A percentile compares a stretch with the other conserved stretches of the same genome.
phyloP scores from a whole-genome alignment of 148 eudicot species.

The Chenopodium quinoa region DNA sequence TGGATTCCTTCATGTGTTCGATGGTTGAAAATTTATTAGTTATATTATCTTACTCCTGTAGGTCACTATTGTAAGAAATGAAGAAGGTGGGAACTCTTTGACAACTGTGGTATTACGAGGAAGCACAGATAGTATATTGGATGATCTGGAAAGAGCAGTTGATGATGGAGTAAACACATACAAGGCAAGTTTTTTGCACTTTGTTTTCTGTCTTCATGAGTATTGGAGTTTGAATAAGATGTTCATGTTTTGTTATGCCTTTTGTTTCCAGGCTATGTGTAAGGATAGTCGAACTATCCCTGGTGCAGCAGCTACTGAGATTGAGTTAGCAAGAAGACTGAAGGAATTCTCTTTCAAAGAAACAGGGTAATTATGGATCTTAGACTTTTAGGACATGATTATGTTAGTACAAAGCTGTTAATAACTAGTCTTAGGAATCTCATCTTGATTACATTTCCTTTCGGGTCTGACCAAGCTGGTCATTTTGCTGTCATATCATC shows the following conservation, averaged over 20 bases:
- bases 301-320: conserved; percentile 97
- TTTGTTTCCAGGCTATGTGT: conserved; percentile 73
- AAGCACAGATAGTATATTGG: conserved; percentile 97
- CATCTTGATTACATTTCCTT: background rate
- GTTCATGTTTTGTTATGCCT: background rate
- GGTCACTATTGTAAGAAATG: conserved; percentile 86
- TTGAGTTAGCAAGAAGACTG: conserved; percentile 82
- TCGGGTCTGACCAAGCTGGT: background rate
- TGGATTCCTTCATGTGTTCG: background rate
- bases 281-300: conserved; percentile 91
- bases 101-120: conserved; percentile 81
- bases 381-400: background rate
- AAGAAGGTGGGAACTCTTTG: conserved; percentile 89
- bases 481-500: background rate
- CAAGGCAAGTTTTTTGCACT: conserved; percentile 40
- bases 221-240: conserved; percentile 12
- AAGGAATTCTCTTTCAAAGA: conserved; percentile 88
- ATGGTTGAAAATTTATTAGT: background rate
- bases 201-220: background rate
- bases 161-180: conserved; percentile 96
- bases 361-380: conserved; percentile 53
- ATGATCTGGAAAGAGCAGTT: conserved; percentile 98
- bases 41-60: background rate
- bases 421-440: background rate
- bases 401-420: background rate